Evolutionary conservation across 1,284 basidiomycete species (phyloP), one percentile per base, ranked within the genome.

Genomic region (Lentinula novae-zelandiae): DNA sequence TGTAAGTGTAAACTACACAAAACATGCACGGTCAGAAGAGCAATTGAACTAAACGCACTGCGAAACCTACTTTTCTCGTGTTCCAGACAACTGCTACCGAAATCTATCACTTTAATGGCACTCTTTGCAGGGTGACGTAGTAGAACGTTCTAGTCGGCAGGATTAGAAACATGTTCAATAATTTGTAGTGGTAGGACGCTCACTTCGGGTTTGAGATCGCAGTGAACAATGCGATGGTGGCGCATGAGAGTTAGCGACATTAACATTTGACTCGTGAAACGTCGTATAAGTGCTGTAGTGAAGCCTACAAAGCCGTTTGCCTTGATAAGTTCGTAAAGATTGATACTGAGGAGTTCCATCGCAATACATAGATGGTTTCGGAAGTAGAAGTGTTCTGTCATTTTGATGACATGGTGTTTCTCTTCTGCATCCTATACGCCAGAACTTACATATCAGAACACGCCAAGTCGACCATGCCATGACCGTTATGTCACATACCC

Each of bases 361-460:
- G 96, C 96, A 65, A 99, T 99, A 76, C 97, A 99, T 15, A 99
- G 82, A 74, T 99, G 97, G 66, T 90, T 92, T 63, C 97, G 87
- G 85, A 99, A 99, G 71, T 96, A 96, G 76, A 99, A 99, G 71
- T 97, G 92, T 70, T 99, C 97, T 1, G 92, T 96, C 94, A 99
- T 99, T 75, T 95, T 95, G 75, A 99, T 93, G 67, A 99, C 95
- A 74, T 95, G 89, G 72, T 97, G 95, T 72, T 94, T 95, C 76
- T 98, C 96, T 61, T 99, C 95, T 2, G 92, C 83, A 72, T 99
- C 97, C 94, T 96, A 52, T 0, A 15, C 12, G 40, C 6, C 67
- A 17, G 40, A 44, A 39, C 1, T 38, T 51, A 52, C 52, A 36
- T 50, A 52, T 27, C 33, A 48, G 22, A 27, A 64, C 22, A n/a